Conservation (phyloP, 2,329 filamentous ascomycete genomes). For the Penicillium sp. region DNA sequence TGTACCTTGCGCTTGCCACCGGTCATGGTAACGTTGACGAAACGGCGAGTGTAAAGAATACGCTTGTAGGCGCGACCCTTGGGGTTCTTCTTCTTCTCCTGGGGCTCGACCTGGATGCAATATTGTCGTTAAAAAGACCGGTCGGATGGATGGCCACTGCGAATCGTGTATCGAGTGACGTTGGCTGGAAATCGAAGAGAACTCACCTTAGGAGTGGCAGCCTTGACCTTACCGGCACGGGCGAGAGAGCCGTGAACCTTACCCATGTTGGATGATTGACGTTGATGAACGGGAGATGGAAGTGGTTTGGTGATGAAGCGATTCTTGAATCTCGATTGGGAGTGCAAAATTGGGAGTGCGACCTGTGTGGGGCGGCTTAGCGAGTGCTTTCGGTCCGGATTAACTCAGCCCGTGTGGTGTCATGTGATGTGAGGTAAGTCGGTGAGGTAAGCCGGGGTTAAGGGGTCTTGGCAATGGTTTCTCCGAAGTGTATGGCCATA, state of each 20-base stretch:
- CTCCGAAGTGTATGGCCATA: neutral
- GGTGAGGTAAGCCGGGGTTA: slow-evolving; percentile 10
- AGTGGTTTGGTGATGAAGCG: slow-evolving; percentile 28
- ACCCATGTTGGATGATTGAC: slow-evolving; percentile 61
- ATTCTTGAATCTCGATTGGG: slow-evolving; percentile 23
- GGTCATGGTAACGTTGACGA: slow-evolving; percentile 96
- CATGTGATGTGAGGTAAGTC: slow-evolving; percentile 5
- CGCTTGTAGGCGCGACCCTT: slow-evolving; percentile 98
- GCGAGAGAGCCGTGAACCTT: slow-evolving; percentile 93
- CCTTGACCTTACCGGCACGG: slow-evolving; percentile 98
- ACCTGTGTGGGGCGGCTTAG: slow-evolving; percentile 31
- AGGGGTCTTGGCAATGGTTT: slow-evolving; percentile 2
- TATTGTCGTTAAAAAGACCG: slow-evolving; percentile 21
- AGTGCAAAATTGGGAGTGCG: slow-evolving; percentile 31
- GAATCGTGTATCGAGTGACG: slow-evolving; percentile 17
- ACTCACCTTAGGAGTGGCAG: slow-evolving; percentile 57
- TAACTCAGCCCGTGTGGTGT: slow-evolving; percentile 8
- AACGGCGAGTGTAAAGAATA: slow-evolving; percentile 92
- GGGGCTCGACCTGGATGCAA: slow-evolving; percentile 29
- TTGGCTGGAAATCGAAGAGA: slow-evolving; percentile 8
- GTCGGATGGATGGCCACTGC: slow-evolving; percentile 9
- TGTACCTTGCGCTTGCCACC: slow-evolving; percentile 96
- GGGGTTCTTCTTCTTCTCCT: slow-evolving; percentile 91
- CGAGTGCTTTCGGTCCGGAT: slow-evolving; percentile 23
- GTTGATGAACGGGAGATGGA: slow-evolving; percentile 25